Evolutionary conservation across 768 basidiomycete species (phyloP), one percentile per base, ranked within the genome.

Genomic region (Boletus sp.): DNA sequence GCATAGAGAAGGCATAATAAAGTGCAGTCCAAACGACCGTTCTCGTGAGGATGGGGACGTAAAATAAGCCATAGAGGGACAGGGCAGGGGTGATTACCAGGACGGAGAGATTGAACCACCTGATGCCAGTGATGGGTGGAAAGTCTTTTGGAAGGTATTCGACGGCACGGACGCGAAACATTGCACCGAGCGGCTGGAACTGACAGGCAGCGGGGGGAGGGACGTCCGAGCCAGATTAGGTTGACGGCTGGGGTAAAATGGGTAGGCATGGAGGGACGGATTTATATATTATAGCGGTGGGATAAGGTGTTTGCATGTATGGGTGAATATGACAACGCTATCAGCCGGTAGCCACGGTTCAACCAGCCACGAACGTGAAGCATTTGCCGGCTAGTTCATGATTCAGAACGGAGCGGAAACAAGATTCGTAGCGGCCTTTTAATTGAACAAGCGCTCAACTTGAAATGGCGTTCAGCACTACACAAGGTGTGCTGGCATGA

Each of bases 1-100:
- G 74, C 81, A 93, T 91, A n/a, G 90, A 89, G 71, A 88, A 88
- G 59, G 86, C 72, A 75, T 93, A 96, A 76, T 92, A 95, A 17
- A 79, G 64, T 27, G 81, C 68, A 17, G 83, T 73, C 72, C 85
- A 94, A 9, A 82, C 47, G 25, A 75, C 63, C 0, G 93, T 96
- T 64, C 78, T 72, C 47, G 64, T 65, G 51, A 75, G 71, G 39
- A 76, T 60, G 46, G 74, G 69, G 9, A 81, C 82, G 23, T 61
- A 63, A 11, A 82, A 76, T 47, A 84, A 62, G 13, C 93, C 94
- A 72, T 86, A 90, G 47, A 85, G 67, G 47, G 88, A 79, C 52
- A 93, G 60, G 10, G 78, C 72, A 9, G 94, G 93, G 0, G 90
- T 88, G 57, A 86, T 55, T 42, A 84, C 80, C 42, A 94, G 74